Conservation (phyloP, 2,329 filamentous ascomycete genomes). For the Fusarium subtropicale region DNA sequence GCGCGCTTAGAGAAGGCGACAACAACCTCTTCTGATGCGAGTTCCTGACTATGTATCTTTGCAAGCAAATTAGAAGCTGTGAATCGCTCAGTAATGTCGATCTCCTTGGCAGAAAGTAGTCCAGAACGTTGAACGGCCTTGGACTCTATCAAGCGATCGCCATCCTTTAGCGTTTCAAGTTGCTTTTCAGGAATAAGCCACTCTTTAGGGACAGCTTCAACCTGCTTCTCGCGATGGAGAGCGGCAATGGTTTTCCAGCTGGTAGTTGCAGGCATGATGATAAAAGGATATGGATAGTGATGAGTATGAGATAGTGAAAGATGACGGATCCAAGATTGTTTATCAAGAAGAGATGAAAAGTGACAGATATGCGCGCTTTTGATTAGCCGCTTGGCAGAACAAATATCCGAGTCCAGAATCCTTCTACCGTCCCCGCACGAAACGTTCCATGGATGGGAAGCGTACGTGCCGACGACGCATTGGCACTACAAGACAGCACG, state of each 20-base stretch:
- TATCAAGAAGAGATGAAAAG: not conserved
- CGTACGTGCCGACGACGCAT: not conserved
- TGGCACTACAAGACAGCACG: not conserved
- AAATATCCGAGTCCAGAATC: constrained; percentile 1
- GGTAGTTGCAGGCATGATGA: constrained; percentile 28
- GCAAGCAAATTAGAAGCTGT: constrained; percentile 31
- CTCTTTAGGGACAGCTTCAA: constrained; percentile 20
- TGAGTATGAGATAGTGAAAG: not conserved
- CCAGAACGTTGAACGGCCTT: constrained; percentile 29
- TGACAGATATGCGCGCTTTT: not conserved
- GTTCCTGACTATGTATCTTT: constrained; percentile 20
- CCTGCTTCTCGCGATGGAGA: constrained; percentile 34
- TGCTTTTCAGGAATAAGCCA: constrained; percentile 27
- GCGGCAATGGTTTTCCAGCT: constrained; percentile 39
- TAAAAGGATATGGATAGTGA: not conserved
- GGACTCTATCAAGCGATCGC: constrained; percentile 20
- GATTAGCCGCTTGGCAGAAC: not conserved
- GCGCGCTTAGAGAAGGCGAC: constrained; percentile 42
- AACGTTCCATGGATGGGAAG: not conserved
- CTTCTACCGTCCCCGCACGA: constrained; percentile 6
- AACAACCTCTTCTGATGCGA: constrained; percentile 38
- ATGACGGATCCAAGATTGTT: not conserved
- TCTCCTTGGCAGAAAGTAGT: constrained; percentile 23
- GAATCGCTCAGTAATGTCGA: constrained; percentile 27
- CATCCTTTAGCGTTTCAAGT: constrained; percentile 11